Evolutionary conservation across 2,329 filamentous ascomycete genomes (phyloP).

Genomic region (Cladosporium oxysporum): DNA sequence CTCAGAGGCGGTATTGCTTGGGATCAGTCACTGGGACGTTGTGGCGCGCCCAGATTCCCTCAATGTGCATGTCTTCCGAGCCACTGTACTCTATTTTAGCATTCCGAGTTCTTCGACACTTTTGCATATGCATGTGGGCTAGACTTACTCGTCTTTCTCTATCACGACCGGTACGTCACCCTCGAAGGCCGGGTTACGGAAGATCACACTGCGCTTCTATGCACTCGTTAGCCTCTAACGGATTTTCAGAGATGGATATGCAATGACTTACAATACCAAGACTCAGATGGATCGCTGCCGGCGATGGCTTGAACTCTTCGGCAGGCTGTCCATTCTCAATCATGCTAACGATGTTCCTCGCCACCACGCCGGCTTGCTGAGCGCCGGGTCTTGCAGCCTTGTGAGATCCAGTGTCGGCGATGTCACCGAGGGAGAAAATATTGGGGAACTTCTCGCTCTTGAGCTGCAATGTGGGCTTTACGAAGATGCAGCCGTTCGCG

Average conservation of each 20-base stretch:
- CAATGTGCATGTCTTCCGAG: conserved; percentile 3
- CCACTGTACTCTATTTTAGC: background rate
- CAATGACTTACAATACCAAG: background rate
- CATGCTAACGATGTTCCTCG: conserved; percentile 56
- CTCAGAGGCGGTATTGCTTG: conserved; percentile 1
- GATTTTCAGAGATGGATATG: background rate
- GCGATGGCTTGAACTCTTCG: background rate
- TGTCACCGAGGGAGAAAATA: conserved; percentile 66
- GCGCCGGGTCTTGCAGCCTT: conserved; percentile 58
- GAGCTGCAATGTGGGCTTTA: conserved; percentile 61
- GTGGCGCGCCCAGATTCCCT: background rate
- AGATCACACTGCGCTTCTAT: conserved; percentile 2
- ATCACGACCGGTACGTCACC: background rate
- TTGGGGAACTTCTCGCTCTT: conserved; percentile 50
- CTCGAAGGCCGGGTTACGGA: background rate
- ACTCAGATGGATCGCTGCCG: conserved; percentile 4
- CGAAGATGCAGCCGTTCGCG: conserved; percentile 37
- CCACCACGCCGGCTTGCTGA: conserved; percentile 55
- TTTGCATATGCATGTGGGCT: background rate
- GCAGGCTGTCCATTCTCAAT: conserved; percentile 34
- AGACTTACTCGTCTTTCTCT: conserved; percentile 1
- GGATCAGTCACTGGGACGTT: conserved; percentile 1
- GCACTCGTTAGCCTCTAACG: background rate
- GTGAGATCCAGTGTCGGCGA: conserved; percentile 55
- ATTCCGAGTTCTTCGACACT: background rate